These are phyloP conservation scores for Apophysomyces trapeziformis DNA, from an alignment of 371 early-diverging fungal species.

Conservation along the genomic window DNA sequence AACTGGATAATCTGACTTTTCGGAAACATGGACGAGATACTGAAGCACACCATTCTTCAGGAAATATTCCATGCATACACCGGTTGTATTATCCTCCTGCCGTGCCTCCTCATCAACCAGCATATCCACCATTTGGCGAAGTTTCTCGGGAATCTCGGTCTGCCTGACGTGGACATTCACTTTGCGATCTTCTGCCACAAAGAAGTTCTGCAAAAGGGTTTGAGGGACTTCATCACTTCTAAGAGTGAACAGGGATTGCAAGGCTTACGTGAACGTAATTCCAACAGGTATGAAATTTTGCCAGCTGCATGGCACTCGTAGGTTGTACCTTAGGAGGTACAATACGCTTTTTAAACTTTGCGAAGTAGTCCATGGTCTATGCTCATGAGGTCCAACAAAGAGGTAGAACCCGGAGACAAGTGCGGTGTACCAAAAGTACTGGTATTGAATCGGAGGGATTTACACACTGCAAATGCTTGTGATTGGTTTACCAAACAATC, in stretches of 20 bases:
- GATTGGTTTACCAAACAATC: too few species aligned
- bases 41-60: constrained; percentile 78
- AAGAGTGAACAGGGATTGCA: not conserved
- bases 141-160: constrained; percentile 74
- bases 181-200: constrained; percentile 55
- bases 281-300: constrained; percentile 74
- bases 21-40: constrained; percentile 74
- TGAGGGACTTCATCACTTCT: not conserved
- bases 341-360: constrained; percentile 60
- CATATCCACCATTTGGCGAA: constrained; percentile 81
- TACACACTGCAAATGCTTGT: too few species aligned
- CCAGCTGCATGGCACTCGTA: constrained; percentile 61
- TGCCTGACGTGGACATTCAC: constrained; percentile 56
- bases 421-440: not conserved
- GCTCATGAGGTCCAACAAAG: constrained; percentile 2
- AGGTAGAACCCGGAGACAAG: not conserved
- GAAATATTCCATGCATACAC: constrained; percentile 87
- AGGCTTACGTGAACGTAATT: constrained; percentile 56
- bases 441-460: too few species aligned
- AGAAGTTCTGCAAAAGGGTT: constrained; percentile 44
- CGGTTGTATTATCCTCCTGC: constrained; percentile 63
- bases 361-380: constrained; percentile 56
- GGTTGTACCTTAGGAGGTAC: constrained; percentile 60
- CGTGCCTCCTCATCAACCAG: constrained; percentile 83
- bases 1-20: constrained; percentile 71